Base-by-base conservation (phyloP, 2,329 filamentous ascomycete species). In the Corniculantispora saksenae region DNA sequence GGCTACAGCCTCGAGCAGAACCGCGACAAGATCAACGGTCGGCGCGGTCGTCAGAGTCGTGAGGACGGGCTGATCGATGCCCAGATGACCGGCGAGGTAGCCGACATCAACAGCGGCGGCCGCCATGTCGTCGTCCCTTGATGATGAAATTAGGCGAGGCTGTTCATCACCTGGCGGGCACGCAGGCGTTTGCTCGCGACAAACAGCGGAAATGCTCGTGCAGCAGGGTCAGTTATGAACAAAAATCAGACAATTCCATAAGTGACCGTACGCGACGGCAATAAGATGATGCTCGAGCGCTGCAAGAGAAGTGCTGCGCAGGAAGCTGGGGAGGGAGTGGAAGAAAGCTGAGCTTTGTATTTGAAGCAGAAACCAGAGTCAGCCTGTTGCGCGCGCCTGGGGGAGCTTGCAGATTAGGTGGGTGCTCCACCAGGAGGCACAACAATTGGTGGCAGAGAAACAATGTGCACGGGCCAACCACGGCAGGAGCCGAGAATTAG, bases 1-100 rank as follows among this genome's bases (percentile, higher is more conserved):
- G 27, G 89, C 86, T 61, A 98, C 86, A 29, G 91, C 89, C 67
- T 87, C 83, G 48, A 99, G 84, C 61, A 99, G 83, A 50, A 86
- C 82, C 66, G 86, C 84, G 69, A 97, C 91, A 29, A 97, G 87
- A 15, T 96, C 92, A 68, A 85, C 81, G 3, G 93, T 97, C 57
- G 91, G 91, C 47, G 85, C 83, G 65, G 89, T 87, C 48, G 89
- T 81, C 70, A 89, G 78, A 27, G 84, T 82, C 56, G 84, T 80
- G 57, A 94, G 75, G 29, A 85, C 87, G 23, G 84, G 80, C 78
- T 92, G 84, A 32, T 90, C 85, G 75, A 94, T 80, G 73, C 86
- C 85, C 72, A 91, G 86, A 73, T 92, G 89, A 76, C 86, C 84
- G 76, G 91, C 88, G 72, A 94, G 80, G 79, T 91, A 93, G 78